phyloP scores from a whole-genome alignment of 1,139 yeast genomes.

The Geotrichum restrictum region DNA sequence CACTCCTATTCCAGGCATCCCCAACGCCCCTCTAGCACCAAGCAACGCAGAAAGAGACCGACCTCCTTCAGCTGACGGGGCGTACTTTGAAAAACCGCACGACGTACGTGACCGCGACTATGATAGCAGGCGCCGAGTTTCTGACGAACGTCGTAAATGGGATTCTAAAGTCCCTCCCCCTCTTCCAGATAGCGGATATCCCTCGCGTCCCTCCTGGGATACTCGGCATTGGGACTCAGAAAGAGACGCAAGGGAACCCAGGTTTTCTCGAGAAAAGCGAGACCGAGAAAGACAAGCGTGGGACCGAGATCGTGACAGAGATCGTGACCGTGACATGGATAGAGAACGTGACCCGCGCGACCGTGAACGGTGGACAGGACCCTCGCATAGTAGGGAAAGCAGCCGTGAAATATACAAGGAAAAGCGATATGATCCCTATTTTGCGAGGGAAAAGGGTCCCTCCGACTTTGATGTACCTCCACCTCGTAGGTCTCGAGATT shows the following conservation, averaged over 20 bases:
- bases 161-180: background rate
- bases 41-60: background rate
- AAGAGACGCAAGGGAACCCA: conserved; percentile 13
- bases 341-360: conserved; percentile 15
- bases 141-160: conserved; percentile 9
- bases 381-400: background rate
- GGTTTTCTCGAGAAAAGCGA: conserved; percentile 1
- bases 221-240: conserved; percentile 20
- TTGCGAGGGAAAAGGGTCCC: background rate
- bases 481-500: background rate
- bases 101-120: background rate
- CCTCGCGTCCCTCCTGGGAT: background rate
- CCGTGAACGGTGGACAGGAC: conserved; percentile 24
- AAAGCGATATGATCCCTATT: conserved; percentile 1
- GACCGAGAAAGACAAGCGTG: conserved; percentile 18
- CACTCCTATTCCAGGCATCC: background rate
- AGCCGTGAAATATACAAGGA: conserved; percentile 4
- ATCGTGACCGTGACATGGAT: conserved; percentile 10
- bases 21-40: background rate
- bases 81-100: background rate
- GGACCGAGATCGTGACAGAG: conserved; percentile 26
- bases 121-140: background rate
- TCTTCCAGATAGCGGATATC: background rate
- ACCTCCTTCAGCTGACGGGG: background rate
- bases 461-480: background rate